These are phyloP conservation scores for Cryomyces antarcticus DNA, from an alignment of 495 filamentous ascomycete species.

Conservation along the genomic window DNA sequence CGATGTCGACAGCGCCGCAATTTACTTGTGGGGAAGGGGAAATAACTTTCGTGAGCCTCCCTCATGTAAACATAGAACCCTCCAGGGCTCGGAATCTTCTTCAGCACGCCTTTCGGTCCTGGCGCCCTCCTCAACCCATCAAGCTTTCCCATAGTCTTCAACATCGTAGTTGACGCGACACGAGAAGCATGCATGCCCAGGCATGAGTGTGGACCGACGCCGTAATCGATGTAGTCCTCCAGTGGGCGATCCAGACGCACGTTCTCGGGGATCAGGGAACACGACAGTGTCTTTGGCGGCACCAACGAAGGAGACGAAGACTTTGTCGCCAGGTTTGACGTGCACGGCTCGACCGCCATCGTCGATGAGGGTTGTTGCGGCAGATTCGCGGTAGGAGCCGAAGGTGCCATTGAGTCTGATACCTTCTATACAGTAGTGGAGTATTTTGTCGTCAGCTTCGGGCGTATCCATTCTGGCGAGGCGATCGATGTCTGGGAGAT, in stretches of 20 bases:
- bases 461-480: conserved; percentile 20
- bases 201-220: conserved; percentile 37
- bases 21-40: background rate
- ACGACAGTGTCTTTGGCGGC: conserved; percentile 27
- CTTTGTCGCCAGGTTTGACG: conserved; percentile 30
- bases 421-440: conserved; percentile 33
- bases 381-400: conserved; percentile 32
- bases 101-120: conserved; percentile 50
- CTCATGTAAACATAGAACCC: background rate
- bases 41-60: background rate
- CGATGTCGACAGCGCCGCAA: background rate
- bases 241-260: background rate
- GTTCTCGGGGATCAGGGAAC: conserved; percentile 37
- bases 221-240: conserved; percentile 41
- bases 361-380: conserved; percentile 22
- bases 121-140: conserved; percentile 44
- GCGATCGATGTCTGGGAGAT: conserved; percentile 37
- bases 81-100: conserved; percentile 30
- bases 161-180: conserved; percentile 25
- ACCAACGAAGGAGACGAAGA: conserved; percentile 28
- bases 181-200: conserved; percentile 41
- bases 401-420: conserved; percentile 42
- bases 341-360: conserved; percentile 31
- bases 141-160: conserved; percentile 18
- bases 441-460: conserved; percentile 8